phyloP scores from a whole-genome alignment of 148 eudicot species.

The Cornus controversa region DNA sequence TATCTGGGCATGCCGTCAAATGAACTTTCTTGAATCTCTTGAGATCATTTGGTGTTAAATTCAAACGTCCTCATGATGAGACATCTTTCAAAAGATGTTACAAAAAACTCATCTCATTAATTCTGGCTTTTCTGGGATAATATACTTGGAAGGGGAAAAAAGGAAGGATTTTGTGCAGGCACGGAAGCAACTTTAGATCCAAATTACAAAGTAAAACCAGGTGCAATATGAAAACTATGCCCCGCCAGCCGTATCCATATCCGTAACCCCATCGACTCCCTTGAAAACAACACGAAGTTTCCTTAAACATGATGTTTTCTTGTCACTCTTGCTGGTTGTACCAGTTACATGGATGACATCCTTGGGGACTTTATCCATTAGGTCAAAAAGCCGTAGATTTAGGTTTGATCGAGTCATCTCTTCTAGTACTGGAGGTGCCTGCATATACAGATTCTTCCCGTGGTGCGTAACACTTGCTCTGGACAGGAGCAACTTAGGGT shows the following conservation, averaged over 20 bases:
- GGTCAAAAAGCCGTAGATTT: constrained; percentile 56
- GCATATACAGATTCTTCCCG: constrained; percentile 90
- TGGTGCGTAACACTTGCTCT: constrained; percentile 70
- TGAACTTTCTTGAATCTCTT: not conserved
- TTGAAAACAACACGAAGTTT: constrained; percentile 77
- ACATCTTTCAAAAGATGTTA: not conserved
- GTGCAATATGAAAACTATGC: constrained; percentile 31
- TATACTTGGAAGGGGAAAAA: not conserved
- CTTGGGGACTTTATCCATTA: constrained; percentile 60
- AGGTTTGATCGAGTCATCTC: constrained; percentile 88
- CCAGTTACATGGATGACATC: constrained; percentile 76
- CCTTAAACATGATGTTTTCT: constrained; percentile 55
- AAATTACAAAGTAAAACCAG: not conserved
- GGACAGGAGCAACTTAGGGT: constrained; percentile 64
- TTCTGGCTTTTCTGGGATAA: not conserved
- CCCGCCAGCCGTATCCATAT: constrained; percentile 83
- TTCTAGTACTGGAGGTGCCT: constrained; percentile 92
- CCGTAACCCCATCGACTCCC: constrained; percentile 62
- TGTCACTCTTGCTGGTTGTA: constrained; percentile 46
- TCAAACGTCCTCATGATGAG: not conserved
- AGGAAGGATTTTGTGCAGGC: not conserved
- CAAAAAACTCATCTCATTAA: not conserved
- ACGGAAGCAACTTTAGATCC: not conserved
- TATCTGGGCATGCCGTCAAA: not conserved
- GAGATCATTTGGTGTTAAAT: not conserved